Evolutionary conservation across 768 basidiomycete genomes (phyloP).

Genomic region (Neoboletus brunneissimus): DNA sequence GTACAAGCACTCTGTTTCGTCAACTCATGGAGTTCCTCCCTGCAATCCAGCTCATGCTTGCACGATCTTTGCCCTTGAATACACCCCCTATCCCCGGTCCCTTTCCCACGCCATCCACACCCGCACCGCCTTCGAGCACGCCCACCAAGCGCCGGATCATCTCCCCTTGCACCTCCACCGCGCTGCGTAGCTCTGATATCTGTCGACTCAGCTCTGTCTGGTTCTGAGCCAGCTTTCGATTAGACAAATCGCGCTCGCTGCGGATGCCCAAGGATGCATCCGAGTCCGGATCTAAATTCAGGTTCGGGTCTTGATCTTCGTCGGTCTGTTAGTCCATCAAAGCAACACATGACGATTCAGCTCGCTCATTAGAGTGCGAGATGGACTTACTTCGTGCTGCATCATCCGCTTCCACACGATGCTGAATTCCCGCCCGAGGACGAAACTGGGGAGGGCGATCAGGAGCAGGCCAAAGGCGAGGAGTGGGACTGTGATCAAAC

Average conservation of each 20-base stretch:
- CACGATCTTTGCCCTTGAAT: constrained; percentile 14
- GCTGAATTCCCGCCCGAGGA: constrained; percentile 89
- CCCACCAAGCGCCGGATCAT: constrained; percentile 38
- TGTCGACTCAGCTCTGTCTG: constrained; percentile 65
- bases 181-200: constrained; percentile 53
- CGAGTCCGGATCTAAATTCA: not conserved
- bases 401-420: constrained; percentile 86
- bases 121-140: constrained; percentile 11
- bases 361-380: not conserved
- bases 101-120: not conserved
- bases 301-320: not conserved
- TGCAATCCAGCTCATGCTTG: not conserved
- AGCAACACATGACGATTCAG: not conserved
- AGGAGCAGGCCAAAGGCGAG: constrained; percentile 84
- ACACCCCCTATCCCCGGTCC: not conserved
- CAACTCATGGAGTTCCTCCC: constrained; percentile 16
- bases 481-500: constrained; percentile 80
- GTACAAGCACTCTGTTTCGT: not conserved
- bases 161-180: constrained; percentile 58
- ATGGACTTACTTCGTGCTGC: constrained; percentile 38
- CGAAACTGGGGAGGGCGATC: constrained; percentile 89
- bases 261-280: constrained; percentile 5
- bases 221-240: constrained; percentile 61
- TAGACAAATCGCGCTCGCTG: constrained; percentile 44
- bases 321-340: not conserved